Percentiles rank a stretch among this genome's conserved stretches.
Evolutionary conservation across 345 rosid species (phyloP).

Genomic region (Lepidium didymum): DNA sequence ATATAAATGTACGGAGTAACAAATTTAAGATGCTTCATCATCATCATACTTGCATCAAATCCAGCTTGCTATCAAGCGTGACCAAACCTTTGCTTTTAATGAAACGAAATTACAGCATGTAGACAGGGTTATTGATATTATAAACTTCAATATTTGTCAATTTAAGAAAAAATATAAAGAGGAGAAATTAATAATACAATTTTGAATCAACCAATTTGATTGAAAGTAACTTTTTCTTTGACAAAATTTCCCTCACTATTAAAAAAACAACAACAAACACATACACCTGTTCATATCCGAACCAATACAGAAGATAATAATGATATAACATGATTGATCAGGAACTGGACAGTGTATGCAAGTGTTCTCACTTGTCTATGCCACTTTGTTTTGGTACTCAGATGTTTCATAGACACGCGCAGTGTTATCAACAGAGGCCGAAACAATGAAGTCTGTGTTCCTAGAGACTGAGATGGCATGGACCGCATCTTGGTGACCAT

Average conservation of each 20-base stretch:
- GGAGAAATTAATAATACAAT: not conserved
- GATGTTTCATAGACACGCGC: conserved; percentile 73
- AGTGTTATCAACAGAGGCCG: conserved; percentile 62
- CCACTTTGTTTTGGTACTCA: conserved; percentile 31
- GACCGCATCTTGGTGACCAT: conserved; percentile 59
- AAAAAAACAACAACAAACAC: not conserved
- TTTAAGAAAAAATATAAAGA: not conserved
- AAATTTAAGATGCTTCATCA: conserved; percentile 2
- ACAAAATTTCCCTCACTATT: not conserved
- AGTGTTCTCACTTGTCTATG: conserved; percentile 15
- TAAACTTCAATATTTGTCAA: too few relatives aligned
- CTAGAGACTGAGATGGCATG: conserved; percentile 51
- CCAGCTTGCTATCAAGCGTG: conserved; percentile 18
- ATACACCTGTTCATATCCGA: not conserved
- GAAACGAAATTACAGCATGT: not conserved
- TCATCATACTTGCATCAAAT: conserved; percentile 14
- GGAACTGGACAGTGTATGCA: not conserved
- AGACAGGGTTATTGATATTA: too few relatives aligned
- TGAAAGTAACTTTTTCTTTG: not conserved
- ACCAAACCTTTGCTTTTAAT: conserved; percentile 21
- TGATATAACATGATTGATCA: not conserved
- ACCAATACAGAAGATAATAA: not conserved
- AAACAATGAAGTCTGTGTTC: conserved; percentile 49
- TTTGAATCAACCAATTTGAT: not conserved
- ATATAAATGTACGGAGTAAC: not conserved